A percentile compares a stretch with the other conserved stretches of the same genome.
Conservation (phyloP, 768 basidiomycete species). For the Tricholoma bakamatsutake region DNA sequence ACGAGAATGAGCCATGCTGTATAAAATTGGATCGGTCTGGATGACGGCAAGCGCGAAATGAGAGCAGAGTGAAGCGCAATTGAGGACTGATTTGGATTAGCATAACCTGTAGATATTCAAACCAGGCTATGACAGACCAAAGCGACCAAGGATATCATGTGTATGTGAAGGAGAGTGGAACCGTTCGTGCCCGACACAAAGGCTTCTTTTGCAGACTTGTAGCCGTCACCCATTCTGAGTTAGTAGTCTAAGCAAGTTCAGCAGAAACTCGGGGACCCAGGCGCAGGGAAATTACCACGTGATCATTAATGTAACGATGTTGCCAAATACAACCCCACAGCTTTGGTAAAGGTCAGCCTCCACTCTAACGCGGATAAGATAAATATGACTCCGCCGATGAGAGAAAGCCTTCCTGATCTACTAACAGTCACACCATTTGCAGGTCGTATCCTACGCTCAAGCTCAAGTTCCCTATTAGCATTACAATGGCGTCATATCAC, state of each 20-base stretch:
- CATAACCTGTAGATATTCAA: neutral
- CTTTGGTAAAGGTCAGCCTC: too few species aligned
- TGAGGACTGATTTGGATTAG: slow-evolving; percentile 44
- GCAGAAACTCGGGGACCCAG: too few species aligned
- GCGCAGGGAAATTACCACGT: too few species aligned
- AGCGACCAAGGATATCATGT: slow-evolving; percentile 48
- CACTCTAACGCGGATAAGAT: too few species aligned
- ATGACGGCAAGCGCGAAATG: slow-evolving; percentile 39
- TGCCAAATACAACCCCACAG: too few species aligned
- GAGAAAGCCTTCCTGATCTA: too few species aligned
- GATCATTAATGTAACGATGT: too few species aligned
- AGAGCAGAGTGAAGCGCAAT: slow-evolving; percentile 64
- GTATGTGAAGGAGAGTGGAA: slow-evolving; percentile 62
- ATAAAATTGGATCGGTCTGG: slow-evolving; percentile 31
- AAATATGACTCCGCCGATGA: too few species aligned
- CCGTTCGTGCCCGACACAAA: slow-evolving; percentile 77
- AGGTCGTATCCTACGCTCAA: too few species aligned
- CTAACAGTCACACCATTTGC: too few species aligned
- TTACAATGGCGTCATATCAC: neutral
- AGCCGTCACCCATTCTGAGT: slow-evolving; percentile 20
- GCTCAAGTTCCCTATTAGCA: too few species aligned
- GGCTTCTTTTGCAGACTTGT: slow-evolving; percentile 76
- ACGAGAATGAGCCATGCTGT: slow-evolving; percentile 62
- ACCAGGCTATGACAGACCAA: slow-evolving; percentile 20
- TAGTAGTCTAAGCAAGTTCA: too few species aligned